Percentiles rank a stretch among this genome's conserved stretches.
phyloP scores from a whole-genome alignment of 345 rosid species.

The Raphanus raphanistrum region DNA sequence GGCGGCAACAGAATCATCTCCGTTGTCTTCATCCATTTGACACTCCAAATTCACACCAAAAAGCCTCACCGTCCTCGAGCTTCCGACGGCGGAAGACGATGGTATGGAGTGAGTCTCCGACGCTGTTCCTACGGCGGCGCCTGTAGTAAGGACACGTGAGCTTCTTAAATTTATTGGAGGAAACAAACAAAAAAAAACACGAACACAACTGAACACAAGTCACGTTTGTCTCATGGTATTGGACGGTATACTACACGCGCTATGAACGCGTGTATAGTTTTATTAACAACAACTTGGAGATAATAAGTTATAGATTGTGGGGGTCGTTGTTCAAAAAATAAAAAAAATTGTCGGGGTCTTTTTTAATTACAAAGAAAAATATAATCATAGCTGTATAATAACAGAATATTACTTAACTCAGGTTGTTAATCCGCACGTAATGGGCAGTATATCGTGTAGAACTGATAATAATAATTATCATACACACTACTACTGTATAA shows the following conservation, averaged over 20 bases:
- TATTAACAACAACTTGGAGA: constrained; percentile 18
- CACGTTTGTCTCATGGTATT: constrained; percentile 37
- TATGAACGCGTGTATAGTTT: background rate
- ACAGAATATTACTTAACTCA: background rate
- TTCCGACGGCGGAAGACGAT: constrained; percentile 41
- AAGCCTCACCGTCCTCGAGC: constrained; percentile 66
- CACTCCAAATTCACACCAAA: constrained; percentile 93
- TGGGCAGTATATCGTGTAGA: background rate
- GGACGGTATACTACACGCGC: constrained; percentile 39
- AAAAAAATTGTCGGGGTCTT: constrained; percentile 11
- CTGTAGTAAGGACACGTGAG: constrained; percentile 39
- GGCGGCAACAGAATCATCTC: constrained; percentile 24
- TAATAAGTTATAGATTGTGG: constrained; percentile 16
- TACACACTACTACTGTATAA: background rate
- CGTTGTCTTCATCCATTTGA: constrained; percentile 58
- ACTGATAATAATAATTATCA: background rate
- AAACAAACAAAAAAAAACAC: background rate
- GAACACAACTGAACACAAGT: constrained; percentile 25
- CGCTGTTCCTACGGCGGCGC: constrained; percentile 32
- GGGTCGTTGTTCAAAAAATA: background rate
- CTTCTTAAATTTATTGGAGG: background rate
- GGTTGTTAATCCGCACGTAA: constrained; percentile 1
- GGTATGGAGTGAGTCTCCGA: constrained; percentile 31
- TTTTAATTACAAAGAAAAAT: background rate
- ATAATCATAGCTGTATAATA: constrained; percentile 21